Evolutionary conservation across 2,329 filamentous ascomycete genomes (phyloP), one percentile per base, ranked within the genome.

Genomic region (Polytolypa hystricis): DNA sequence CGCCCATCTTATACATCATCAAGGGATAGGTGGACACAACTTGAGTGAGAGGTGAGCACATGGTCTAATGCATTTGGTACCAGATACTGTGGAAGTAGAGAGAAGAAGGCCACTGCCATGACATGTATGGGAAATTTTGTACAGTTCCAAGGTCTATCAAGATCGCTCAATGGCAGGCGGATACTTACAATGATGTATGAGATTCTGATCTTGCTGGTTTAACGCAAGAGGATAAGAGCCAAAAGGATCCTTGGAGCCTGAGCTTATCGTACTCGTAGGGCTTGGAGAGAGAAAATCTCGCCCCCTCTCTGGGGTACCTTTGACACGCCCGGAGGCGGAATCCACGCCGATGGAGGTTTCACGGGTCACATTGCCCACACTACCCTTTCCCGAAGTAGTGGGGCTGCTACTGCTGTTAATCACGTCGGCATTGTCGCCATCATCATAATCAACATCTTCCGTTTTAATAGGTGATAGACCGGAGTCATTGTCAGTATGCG

Each of bases 1-100:
- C 45, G 34, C 44, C 47, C 39, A 56, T 50, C 35, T 55, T 56
- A 39, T 56, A 56, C 53, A 56, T 56, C 52, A 55, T 56, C 18
- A 52, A 47, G n/a, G 53, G 53, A 37, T 56, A 56, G 10, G 47
- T 53, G 17, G 51, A 47, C 26, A 55, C 47, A 46, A 53, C 53
- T 56, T 42, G 7, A n/a, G 15, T 30, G n/a, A 34, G 30, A 16
- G 23, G 46, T 54, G 38, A 54, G 51, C 40, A 33, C 25, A 37
- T 28, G 30, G 7, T 16, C 11, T 16, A 26, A n/a, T n/a, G n/a
- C n/a, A n/a, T n/a, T n/a, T n/a, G n/a, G n/a, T n/a, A n/a, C n/a
- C n/a, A n/a, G n/a, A n/a, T n/a, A n/a, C n/a, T n/a, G n/a, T n/a
- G n/a, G n/a, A n/a, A n/a, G n/a, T n/a, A n/a, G n/a, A n/a, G n/a